phyloP scores from a whole-genome alignment of 768 basidiomycete species.

The Trametes meyenii region DNA sequence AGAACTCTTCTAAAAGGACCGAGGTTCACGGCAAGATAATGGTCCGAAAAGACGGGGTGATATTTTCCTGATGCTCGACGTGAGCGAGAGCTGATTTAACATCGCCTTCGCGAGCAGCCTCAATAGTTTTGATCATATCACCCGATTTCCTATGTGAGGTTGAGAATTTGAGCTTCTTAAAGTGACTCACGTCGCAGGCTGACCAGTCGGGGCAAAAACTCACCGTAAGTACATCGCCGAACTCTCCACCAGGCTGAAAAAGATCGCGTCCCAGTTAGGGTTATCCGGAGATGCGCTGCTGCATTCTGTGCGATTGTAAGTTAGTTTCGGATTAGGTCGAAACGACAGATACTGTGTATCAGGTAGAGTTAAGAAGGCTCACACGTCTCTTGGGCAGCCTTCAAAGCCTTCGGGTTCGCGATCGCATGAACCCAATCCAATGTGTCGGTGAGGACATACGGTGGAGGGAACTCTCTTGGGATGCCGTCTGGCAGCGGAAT shows the following conservation, averaged over 20 bases:
- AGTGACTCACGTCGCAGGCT: background rate
- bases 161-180: background rate
- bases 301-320: background rate
- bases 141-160: background rate
- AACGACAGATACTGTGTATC: background rate
- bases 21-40: too few relatives aligned
- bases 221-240: conserved; percentile 5
- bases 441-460: background rate
- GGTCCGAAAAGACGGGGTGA: too few relatives aligned
- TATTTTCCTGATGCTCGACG: background rate
- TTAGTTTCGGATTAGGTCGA: background rate
- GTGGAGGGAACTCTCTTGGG: background rate
- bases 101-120: background rate
- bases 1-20: too few relatives aligned
- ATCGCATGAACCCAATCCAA: background rate
- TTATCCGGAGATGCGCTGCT: background rate
- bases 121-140: background rate
- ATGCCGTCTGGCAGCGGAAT: background rate
- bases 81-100: background rate
- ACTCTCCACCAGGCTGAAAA: conserved; percentile 10
- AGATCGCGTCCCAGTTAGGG: conserved; percentile 3
- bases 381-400: background rate
- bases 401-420: background rate
- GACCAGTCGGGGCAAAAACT: background rate
- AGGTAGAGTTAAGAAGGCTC: background rate